Evolutionary conservation across 2,329 filamentous ascomycete genomes (phyloP), one percentile per base, ranked within the genome.

Genomic region (Alternaria dauci): DNA sequence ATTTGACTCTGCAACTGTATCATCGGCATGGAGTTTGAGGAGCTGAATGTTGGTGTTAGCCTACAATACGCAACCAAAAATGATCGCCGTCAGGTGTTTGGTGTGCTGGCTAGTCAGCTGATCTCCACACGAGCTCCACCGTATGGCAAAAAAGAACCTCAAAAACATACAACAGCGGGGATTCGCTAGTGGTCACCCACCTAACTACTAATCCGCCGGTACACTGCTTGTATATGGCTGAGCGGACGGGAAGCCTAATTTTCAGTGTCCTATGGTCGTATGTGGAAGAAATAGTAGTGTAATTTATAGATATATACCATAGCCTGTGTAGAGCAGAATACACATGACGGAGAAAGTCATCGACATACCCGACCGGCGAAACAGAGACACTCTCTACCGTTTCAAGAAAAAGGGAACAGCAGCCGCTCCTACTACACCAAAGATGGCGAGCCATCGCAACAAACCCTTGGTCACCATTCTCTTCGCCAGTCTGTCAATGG

Each of bases 381-480:
- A 16, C 14, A 25, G 39, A 25, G 20, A 41, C 38, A 20, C 30
- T 11, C 30, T 50, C 32, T 50, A 50, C 8, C 14, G 8, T 7
- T 25, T 36, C 20, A 50, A 12, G 5, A 36, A 38, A 8, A 36
- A 36, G 2, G 46, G 46, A 25, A 38, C 9, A 25, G 30, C 34
- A 20, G n/a, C 50, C 12, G 38, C 52, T 2, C 65, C 63, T 14
- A 63, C 14, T 12, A 58, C 58, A n/a, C 16, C 56, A 42, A 65
- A 50, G 1, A 69, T 36, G 12, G 53, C 23, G 9, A 51, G 36
- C 87, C 25, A 77, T 80, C 59, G 71, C 75, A 9, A 70, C 52
- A 71, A 28, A 0, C 69, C 69, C 30, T 53, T 59, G 42, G 28
- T 59, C 1, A 71, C 26, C 63, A 67, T 64, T 39, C 30, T 23